Percentiles rank a stretch among this genome's conserved stretches.
Conservation (phyloP, 306 rosid species). For the Macrotyloma uniflorum region DNA sequence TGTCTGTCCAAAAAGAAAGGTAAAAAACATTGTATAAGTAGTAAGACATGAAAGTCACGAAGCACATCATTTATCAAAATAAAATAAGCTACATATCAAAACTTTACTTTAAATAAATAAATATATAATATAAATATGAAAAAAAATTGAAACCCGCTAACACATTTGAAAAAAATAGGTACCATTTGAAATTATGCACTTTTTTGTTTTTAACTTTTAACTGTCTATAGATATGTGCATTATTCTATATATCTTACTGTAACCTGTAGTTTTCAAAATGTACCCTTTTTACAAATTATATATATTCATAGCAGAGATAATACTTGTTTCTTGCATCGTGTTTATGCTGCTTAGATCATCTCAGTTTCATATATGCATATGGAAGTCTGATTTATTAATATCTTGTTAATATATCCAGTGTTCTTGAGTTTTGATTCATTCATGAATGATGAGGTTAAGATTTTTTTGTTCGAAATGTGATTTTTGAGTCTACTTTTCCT, state of each 20-base stretch:
- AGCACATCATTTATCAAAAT: neutral
- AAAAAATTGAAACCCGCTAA: neutral
- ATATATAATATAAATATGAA: neutral
- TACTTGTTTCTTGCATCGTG: neutral
- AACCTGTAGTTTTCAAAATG: neutral
- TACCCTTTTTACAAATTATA: neutral
- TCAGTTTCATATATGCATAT: neutral
- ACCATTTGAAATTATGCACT: neutral
- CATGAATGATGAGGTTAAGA: constrained; percentile 16
- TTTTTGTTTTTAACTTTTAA: neutral
- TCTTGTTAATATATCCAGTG: neutral
- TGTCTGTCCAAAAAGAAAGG: too few relatives aligned
- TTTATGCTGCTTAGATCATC: neutral
- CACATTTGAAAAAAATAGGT: neutral
- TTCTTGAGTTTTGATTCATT: constrained; percentile 29
- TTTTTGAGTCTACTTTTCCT: constrained; percentile 27
- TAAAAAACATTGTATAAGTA: too few relatives aligned
- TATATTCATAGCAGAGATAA: neutral
- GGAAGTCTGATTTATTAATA: constrained; percentile 4
- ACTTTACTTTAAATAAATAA: neutral
- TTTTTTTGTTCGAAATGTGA: constrained; percentile 23
- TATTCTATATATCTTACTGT: neutral
- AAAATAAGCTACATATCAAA: neutral
- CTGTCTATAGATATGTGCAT: neutral
- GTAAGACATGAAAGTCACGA: neutral